Evolutionary conservation across 345 rosid genomes (phyloP).

Genomic region (Syzygium grande): DNA sequence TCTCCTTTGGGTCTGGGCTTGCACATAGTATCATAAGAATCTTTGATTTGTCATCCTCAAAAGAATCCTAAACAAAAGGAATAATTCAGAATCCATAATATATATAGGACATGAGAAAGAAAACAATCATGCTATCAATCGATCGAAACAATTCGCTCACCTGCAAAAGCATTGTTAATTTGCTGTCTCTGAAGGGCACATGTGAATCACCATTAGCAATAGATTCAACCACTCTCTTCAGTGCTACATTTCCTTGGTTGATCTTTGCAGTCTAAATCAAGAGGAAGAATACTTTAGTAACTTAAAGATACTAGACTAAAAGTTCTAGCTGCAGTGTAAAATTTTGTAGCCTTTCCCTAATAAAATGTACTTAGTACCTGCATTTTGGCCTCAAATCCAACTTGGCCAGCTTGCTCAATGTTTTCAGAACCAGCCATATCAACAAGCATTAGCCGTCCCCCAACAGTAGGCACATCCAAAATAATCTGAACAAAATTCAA

Average conservation of each 20-base stretch:
- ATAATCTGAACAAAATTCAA: constrained; percentile 43
- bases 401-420: constrained; percentile 96
- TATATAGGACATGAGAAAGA: background rate
- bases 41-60: constrained; percentile 93
- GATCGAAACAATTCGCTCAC: constrained; percentile 16
- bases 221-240: constrained; percentile 95
- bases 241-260: constrained; percentile 90
- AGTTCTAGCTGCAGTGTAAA: background rate
- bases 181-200: constrained; percentile 97
- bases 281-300: background rate
- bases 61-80: constrained; percentile 65
- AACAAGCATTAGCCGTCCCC: constrained; percentile 95
- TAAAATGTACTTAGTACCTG: constrained; percentile 38
- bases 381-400: constrained; percentile 92
- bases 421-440: constrained; percentile 99
- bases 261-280: constrained; percentile 81
- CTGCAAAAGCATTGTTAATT: constrained; percentile 92
- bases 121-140: background rate
- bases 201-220: constrained; percentile 99
- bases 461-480: constrained; percentile 94
- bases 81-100: background rate
- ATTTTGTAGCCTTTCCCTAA: background rate
- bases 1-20: constrained; percentile 91
- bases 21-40: constrained; percentile 94
- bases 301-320: background rate